Evolutionary conservation across 2,329 filamentous ascomycete genomes (phyloP).

Genomic region (Aspergillus sp.): DNA sequence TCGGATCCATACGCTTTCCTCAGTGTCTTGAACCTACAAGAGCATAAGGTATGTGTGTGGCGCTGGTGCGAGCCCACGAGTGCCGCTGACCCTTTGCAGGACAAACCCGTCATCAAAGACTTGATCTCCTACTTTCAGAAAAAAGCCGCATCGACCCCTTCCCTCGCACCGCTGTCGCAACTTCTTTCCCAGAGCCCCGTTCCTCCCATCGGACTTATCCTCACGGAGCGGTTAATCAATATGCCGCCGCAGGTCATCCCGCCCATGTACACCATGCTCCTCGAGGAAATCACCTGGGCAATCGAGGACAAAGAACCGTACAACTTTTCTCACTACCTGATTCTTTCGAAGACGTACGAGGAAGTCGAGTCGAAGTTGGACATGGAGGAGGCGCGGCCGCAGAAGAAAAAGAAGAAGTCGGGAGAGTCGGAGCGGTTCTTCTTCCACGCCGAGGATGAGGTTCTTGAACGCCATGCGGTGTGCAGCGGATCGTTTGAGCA

Average conservation of each 20-base stretch:
- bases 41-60: constrained; percentile 57
- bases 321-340: constrained; percentile 86
- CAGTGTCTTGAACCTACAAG: constrained; percentile 77
- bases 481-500: constrained; percentile 72
- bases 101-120: constrained; percentile 68
- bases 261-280: constrained; percentile 90
- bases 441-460: constrained; percentile 95
- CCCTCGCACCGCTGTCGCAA: constrained; percentile 56
- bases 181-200: constrained; percentile 55
- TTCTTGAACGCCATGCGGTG: constrained; percentile 71
- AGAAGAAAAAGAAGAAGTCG: constrained; percentile 64
- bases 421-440: constrained; percentile 65
- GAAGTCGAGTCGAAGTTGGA: constrained; percentile 82
- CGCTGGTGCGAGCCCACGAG: background rate
- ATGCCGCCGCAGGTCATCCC: constrained; percentile 91
- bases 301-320: constrained; percentile 90
- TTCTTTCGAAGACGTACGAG: constrained; percentile 87
- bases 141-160: constrained; percentile 51
- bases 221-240: constrained; percentile 95
- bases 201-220: constrained; percentile 72
- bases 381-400: constrained; percentile 58
- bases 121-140: constrained; percentile 68
- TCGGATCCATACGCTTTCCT: constrained; percentile 90
- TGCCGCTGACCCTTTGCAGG: constrained; percentile 33
- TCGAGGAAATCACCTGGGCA: constrained; percentile 86